A percentile compares a stretch with the other conserved stretches of the same genome.
Evolutionary conservation across 768 basidiomycete genomes (phyloP).

Genomic region (Pleurotus sapidus): DNA sequence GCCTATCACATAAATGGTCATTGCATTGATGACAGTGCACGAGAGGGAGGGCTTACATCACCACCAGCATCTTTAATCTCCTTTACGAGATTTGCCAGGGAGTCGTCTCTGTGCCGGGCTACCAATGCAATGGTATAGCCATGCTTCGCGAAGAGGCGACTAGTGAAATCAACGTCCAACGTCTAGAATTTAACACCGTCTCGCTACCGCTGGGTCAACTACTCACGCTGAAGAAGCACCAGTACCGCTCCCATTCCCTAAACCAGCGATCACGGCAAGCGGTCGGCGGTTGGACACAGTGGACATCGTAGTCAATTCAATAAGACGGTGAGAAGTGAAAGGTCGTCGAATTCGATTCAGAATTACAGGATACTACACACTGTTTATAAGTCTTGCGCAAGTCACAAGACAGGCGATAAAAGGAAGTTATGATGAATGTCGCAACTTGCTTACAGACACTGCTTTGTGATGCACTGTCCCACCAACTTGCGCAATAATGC

Average conservation of each 20-base stretch:
- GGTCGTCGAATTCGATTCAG: not conserved
- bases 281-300: not conserved
- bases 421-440: too few species aligned
- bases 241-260: slow-evolving; percentile 50
- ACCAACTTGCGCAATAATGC: too few species aligned
- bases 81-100: slow-evolving; percentile 46
- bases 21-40: not conserved
- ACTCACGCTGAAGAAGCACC: slow-evolving; percentile 58
- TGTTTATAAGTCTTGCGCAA: too few species aligned
- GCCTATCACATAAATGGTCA: slow-evolving; percentile 35
- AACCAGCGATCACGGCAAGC: slow-evolving; percentile 27
- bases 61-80: slow-evolving; percentile 58
- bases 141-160: slow-evolving; percentile 55
- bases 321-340: not conserved
- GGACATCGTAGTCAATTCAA: not conserved
- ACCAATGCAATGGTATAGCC: slow-evolving; percentile 69
- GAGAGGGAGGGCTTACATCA: slow-evolving; percentile 33
- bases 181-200: too few species aligned
- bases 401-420: too few species aligned
- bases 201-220: too few species aligned
- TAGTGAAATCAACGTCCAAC: slow-evolving; percentile 15
- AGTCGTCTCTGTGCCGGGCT: slow-evolving; percentile 48
- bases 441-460: too few species aligned
- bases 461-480: too few species aligned
- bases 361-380: too few species aligned